Conservation (phyloP, 2,329 filamentous ascomycete genomes). For the Geoglossum cookeanum region DNA sequence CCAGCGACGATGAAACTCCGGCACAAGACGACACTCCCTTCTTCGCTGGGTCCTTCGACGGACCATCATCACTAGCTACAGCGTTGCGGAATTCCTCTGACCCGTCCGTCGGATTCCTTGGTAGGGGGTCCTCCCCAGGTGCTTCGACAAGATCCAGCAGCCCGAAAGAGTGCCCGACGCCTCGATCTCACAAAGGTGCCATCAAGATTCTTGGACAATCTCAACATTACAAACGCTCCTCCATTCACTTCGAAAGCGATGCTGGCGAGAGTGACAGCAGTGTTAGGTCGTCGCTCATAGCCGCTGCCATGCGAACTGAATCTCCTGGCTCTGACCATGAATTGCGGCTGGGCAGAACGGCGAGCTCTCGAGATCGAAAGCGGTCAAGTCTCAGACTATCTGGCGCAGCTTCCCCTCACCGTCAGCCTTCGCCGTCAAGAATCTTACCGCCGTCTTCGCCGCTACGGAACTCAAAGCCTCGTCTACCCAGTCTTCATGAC, state of each 20-base stretch:
- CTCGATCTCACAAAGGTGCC: conserved; percentile 55
- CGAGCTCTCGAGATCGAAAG: conserved; percentile 66
- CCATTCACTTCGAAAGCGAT: conserved; percentile 69
- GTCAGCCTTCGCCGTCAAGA: conserved; percentile 78
- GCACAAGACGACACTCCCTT: conserved; percentile 30
- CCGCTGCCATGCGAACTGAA: conserved; percentile 56
- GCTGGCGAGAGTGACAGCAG: conserved; percentile 79
- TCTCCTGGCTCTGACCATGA: conserved; percentile 81
- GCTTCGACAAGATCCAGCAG: conserved; percentile 75
- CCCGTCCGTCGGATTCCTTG: conserved; percentile 23
- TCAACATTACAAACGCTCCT: conserved; percentile 49
- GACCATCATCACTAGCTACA: conserved; percentile 35
- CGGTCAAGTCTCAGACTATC: conserved; percentile 73
- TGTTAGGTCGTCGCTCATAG: conserved; percentile 56
- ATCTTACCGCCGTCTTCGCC: conserved; percentile 62
- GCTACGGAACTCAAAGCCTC: conserved; percentile 66
- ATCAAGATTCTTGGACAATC: conserved; percentile 37
- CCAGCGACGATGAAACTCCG: conserved; percentile 9
- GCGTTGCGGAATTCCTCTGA: conserved; percentile 36
- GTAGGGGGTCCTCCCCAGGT: conserved; percentile 40
- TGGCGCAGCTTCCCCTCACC: conserved; percentile 56
- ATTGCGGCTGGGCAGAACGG: conserved; percentile 46
- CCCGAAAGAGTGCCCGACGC: conserved; percentile 77
- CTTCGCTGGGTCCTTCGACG: conserved; percentile 38
- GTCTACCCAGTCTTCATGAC: conserved; percentile 42